Evolutionary conservation across 345 rosid genomes (phyloP).

Genomic region (Hibiscus trionum): DNA sequence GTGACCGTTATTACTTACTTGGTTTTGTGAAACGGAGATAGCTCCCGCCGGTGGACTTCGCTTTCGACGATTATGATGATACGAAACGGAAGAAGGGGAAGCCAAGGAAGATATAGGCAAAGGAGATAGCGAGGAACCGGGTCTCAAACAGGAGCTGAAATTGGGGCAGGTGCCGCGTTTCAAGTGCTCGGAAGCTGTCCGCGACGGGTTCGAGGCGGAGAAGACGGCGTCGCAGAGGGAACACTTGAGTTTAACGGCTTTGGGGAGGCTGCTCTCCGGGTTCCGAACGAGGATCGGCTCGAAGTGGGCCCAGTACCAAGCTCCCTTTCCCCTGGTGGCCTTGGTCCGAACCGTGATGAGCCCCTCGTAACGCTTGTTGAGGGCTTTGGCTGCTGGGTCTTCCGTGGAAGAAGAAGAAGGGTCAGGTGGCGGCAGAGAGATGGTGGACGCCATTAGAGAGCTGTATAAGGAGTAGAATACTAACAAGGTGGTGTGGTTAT

Average conservation of each 20-base stretch:
- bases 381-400: constrained; percentile 21
- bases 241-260: constrained; percentile 51
- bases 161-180: constrained; percentile 50
- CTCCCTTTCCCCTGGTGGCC: constrained; percentile 53
- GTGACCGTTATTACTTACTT: constrained; percentile 13
- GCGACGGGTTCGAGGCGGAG: constrained; percentile 51
- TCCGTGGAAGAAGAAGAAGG: constrained; percentile 11
- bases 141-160: constrained; percentile 25
- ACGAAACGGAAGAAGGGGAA: constrained; percentile 18
- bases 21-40: constrained; percentile 15
- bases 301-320: constrained; percentile 57
- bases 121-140: constrained; percentile 29
- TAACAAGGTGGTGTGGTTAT: too few species aligned
- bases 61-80: constrained; percentile 29
- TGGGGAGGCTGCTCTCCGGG: constrained; percentile 34
- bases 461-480: too few species aligned
- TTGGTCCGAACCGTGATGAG: constrained; percentile 40
- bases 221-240: constrained; percentile 42
- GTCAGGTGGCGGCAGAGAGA: constrained; percentile 15
- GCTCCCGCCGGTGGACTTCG: constrained; percentile 22
- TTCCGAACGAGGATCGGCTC: constrained; percentile 44
- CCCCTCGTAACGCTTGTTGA: constrained; percentile 26
- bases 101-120: constrained; percentile 40
- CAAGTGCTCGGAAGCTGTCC: constrained; percentile 54
- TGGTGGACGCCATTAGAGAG: constrained; percentile 16